Evolutionary conservation across 192 early-diverging fungal species (phyloP).

Genomic region (Gamsiella multidivaricata): DNA sequence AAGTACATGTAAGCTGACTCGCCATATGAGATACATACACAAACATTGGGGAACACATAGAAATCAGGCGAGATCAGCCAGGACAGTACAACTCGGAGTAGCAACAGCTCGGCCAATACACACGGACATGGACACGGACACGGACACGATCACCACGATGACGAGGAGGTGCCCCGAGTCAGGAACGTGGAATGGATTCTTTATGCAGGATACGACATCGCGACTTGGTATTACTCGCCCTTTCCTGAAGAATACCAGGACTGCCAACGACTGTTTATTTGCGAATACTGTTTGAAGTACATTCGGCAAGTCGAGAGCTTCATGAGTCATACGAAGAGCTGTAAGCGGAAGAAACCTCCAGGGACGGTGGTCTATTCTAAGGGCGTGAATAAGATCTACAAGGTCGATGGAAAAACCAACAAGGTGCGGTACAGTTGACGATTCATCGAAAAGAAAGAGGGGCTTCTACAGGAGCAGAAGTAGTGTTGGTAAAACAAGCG

Average conservation of each 20-base stretch:
- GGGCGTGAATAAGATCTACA: constrained; percentile 73
- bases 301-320: constrained; percentile 77
- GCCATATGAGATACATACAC: not conserved
- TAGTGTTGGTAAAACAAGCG: too few relatives aligned
- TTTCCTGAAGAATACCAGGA: constrained; percentile 91
- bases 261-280: constrained; percentile 80
- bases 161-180: constrained; percentile 38
- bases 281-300: constrained; percentile 95
- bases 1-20: not conserved
- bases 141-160: constrained; percentile 34
- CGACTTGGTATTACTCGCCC: constrained; percentile 94
- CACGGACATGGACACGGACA: constrained; percentile 6
- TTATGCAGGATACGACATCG: constrained; percentile 87
- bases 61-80: constrained; percentile 2
- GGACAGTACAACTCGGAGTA: not conserved
- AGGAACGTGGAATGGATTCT: constrained; percentile 65
- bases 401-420: constrained; percentile 88
- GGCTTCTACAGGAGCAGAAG: too few relatives aligned
- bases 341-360: constrained; percentile 72
- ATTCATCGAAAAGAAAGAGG: too few relatives aligned
- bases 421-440: constrained; percentile 63
- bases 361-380: constrained; percentile 88
- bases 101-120: too few relatives aligned
- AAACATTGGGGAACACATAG: not conserved
- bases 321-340: constrained; percentile 59